These are phyloP conservation scores for Pascua guehoae DNA, from an alignment of 1,284 basidiomycete species.

Conservation along the genomic window DNA sequence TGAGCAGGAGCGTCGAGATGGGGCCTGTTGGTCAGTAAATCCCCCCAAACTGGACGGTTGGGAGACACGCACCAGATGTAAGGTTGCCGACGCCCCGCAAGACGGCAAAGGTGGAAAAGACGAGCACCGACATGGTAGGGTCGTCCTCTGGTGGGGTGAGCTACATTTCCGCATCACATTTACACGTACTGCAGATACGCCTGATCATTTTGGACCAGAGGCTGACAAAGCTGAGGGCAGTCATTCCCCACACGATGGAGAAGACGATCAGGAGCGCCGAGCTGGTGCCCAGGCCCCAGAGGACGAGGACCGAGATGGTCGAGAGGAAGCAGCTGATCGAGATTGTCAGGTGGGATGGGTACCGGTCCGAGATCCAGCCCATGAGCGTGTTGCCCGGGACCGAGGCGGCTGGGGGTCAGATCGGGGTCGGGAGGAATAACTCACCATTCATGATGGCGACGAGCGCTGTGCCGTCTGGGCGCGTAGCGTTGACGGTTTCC, in stretches of 20 bases:
- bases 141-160: constrained; percentile 28
- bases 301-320: constrained; percentile 36
- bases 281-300: constrained; percentile 46
- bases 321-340: constrained; percentile 32
- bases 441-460: constrained; percentile 44
- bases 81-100: constrained; percentile 44
- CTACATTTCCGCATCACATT: not conserved
- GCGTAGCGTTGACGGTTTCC: constrained; percentile 29
- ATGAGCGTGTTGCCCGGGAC: constrained; percentile 39
- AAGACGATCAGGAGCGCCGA: constrained; percentile 28
- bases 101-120: constrained; percentile 42
- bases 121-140: constrained; percentile 25
- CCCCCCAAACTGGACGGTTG: no score
- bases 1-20: constrained; percentile 33
- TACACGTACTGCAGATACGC: not conserved
- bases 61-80: constrained; percentile 23
- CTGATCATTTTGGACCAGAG: constrained; percentile 35
- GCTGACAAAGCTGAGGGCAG: constrained; percentile 30
- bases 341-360: constrained; percentile 31
- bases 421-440: not conserved
- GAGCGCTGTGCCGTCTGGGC: constrained; percentile 38
- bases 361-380: constrained; percentile 41
- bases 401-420: constrained; percentile 26
- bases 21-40: constrained; percentile 14
- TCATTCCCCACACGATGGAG: constrained; percentile 27